Base-by-base conservation (phyloP, 164 flowering plant genomes). In the Platanus orientalis region DNA sequence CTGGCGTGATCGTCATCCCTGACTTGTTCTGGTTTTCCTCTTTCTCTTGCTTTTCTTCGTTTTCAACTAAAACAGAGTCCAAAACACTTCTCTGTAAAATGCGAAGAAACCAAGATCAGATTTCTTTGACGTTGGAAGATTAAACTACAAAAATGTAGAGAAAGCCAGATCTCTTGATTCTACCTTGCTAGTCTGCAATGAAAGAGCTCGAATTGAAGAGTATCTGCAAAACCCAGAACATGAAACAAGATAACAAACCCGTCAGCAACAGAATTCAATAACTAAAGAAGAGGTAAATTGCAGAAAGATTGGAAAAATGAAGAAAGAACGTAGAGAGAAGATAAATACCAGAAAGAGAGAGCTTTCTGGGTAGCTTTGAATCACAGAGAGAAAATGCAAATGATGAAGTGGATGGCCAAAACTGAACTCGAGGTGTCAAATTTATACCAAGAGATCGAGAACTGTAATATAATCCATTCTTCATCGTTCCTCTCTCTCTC, bases 1-100 rank as follows among this genome's bases (percentile, higher is more conserved):
- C 73, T 30, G 91, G 87, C 23, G 81, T 82, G 26, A 94, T 81
- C 69, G 98, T 90, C 98, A 89, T 90, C 58, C 63, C 66, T 51
- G 26, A 26, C 64, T 62, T 57, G 58, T 63, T 26, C 54, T 55
- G 52, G 29, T 36, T 42, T 44, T 26, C 3, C 27, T 61, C 50
- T 63, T 49, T 62, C 63, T 57, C 49, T 62, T 29, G 36, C 42
- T 4, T 54, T 55, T 36, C 67, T 44, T 42, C 62, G 44, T 73
- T 64, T 54, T 32, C 68, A 1, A 64, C 54, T 13, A 26, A 39
- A 19, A 65, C 6, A 19, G 59, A 48, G 0, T 27, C 42, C 39
- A 29, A 20, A 40, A 76, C 73, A 44, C 63, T 66, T 66, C 64
- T 57, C 81, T 81, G 71, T 29, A 13, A 51, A 60, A 11, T 5